phyloP scores from a whole-genome alignment of 257 asterid genomes.

The Cordia subcordata region DNA sequence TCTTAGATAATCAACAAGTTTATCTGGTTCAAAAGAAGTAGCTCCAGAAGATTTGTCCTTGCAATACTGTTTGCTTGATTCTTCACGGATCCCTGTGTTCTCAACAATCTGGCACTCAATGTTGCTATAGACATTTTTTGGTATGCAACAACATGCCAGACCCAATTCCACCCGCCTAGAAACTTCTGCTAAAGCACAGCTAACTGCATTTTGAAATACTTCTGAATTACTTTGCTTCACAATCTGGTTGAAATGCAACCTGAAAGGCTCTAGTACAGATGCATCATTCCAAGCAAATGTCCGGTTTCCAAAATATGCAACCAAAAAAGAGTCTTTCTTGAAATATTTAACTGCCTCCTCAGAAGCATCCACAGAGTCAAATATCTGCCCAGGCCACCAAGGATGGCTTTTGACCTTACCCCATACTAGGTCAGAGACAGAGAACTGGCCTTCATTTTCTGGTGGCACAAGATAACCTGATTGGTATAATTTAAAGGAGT shows the following conservation, averaged over 20 bases:
- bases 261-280: conserved; percentile 72
- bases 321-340: conserved; percentile 75
- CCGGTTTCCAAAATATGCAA: conserved; percentile 88
- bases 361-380: conserved; percentile 75
- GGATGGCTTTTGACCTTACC: conserved; percentile 97
- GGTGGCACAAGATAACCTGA: conserved; percentile 53
- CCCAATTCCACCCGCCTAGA: conserved; percentile 77
- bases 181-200: conserved; percentile 77
- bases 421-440: conserved; percentile 82
- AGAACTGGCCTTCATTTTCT: conserved; percentile 42
- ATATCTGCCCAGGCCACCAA: conserved; percentile 99
- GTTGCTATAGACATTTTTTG: conserved; percentile 38
- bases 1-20: conserved; percentile 53
- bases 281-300: conserved; percentile 97
- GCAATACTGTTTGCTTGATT: conserved; percentile 60
- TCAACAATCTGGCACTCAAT: conserved; percentile 65
- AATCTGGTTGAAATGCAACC: conserved; percentile 58
- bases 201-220: conserved; percentile 70
- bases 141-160: conserved; percentile 64
- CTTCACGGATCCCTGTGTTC: conserved; percentile 81
- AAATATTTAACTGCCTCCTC: conserved; percentile 66
- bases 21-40: conserved; percentile 56
- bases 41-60: conserved; percentile 58
- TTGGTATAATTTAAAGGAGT: conserved; percentile 37
- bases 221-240: conserved; percentile 80